Percentiles rank a stretch among this genome's conserved stretches.
Evolutionary conservation across 2,329 filamentous ascomycete species (phyloP).

Genomic region (Cordyceps farinosa): DNA sequence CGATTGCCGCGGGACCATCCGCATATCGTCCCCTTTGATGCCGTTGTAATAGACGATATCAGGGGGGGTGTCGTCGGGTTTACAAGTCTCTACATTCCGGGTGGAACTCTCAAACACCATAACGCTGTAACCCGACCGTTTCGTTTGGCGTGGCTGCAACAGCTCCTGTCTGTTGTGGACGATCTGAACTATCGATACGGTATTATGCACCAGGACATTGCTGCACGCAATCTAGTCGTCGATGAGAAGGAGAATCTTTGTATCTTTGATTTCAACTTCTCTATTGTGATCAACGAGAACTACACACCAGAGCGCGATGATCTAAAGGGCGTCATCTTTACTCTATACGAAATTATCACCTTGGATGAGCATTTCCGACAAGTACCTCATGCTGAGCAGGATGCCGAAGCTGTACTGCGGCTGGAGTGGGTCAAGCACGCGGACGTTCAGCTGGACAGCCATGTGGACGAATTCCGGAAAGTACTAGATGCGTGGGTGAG

Average conservation of each 20-base stretch:
- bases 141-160: slow-evolving; percentile 34
- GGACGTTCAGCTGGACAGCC: slow-evolving; percentile 30
- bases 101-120: slow-evolving; percentile 31
- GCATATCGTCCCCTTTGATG: slow-evolving; percentile 34
- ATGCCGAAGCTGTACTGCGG: slow-evolving; percentile 20
- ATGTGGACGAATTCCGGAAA: slow-evolving; percentile 23
- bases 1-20: slow-evolving; percentile 30
- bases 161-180: slow-evolving; percentile 36
- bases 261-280: slow-evolving; percentile 37
- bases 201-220: slow-evolving; percentile 39
- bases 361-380: slow-evolving; percentile 25
- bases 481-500: slow-evolving; percentile 25
- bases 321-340: slow-evolving; percentile 34
- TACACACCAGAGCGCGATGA: slow-evolving; percentile 28
- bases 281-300: slow-evolving; percentile 24
- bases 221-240: slow-evolving; percentile 37
- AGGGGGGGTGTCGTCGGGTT: slow-evolving; percentile 34
- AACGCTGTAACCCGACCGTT: slow-evolving; percentile 29
- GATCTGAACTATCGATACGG: slow-evolving; percentile 36
- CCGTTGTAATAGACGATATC: slow-evolving; percentile 32
- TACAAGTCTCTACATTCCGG: slow-evolving; percentile 31
- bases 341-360: slow-evolving; percentile 37
- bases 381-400: slow-evolving; percentile 26
- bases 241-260: slow-evolving; percentile 31
- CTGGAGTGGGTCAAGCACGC: slow-evolving; percentile 30